These are phyloP conservation scores for Paramecium tetraurelia DNA, from an alignment of 73 alveolate genomes.

Conservation along the genomic window DNA sequence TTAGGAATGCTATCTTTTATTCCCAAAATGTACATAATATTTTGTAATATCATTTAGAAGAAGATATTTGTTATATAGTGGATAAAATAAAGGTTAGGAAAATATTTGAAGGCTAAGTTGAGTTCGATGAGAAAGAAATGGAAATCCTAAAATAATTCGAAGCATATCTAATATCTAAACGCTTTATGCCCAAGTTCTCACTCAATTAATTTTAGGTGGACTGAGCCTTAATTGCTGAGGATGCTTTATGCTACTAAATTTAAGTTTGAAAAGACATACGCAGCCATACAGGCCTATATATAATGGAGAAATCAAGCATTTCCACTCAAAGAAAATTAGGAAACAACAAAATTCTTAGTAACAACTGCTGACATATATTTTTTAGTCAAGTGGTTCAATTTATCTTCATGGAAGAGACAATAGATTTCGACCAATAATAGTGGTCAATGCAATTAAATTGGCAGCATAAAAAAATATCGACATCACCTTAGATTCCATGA, in stretches of 20 bases:
- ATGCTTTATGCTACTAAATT: conserved; percentile 50
- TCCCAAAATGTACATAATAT: neutral
- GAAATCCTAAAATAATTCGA: neutral
- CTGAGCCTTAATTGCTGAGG: conserved; percentile 3
- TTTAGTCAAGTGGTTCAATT: conserved; percentile 58
- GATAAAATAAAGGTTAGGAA: conserved; percentile 4
- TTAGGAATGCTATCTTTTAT: conserved; percentile 8
- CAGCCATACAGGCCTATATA: neutral
- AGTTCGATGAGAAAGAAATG: neutral
- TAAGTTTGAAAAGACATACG: neutral
- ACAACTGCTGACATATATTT: neutral
- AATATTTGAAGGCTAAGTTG: conserved; percentile 43
- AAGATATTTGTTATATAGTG: neutral
- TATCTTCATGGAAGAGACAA: conserved; percentile 72
- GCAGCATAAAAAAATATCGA: neutral
- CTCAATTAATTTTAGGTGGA: neutral
- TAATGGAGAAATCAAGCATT: neutral
- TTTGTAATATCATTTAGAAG: neutral
- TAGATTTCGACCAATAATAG: conserved; percentile 63
- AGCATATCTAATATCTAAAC: neutral
- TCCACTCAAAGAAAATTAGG: neutral
- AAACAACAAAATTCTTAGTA: neutral
- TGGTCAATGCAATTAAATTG: conserved; percentile 60
- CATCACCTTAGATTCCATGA: conserved; percentile 7
- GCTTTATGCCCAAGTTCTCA: neutral